These are phyloP conservation scores for Ophiorrhiza pumila DNA, from an alignment of 257 asterid genomes.

Conservation along the genomic window DNA sequence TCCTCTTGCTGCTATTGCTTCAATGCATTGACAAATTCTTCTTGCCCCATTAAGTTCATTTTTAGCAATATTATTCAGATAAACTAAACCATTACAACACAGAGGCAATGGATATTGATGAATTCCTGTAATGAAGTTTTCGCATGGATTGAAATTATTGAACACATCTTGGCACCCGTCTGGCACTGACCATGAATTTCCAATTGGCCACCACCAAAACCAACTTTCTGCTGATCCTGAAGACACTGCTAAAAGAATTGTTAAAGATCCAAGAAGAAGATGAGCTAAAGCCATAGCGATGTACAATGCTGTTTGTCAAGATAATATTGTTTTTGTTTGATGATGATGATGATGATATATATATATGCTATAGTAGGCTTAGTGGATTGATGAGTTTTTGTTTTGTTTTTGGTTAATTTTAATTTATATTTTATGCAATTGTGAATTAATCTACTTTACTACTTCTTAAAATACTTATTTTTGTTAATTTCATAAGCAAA, in stretches of 20 bases:
- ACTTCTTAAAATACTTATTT: no score
- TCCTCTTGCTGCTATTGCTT: conserved; percentile 9
- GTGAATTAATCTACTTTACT: no score
- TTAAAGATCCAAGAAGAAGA: background rate
- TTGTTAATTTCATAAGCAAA: no score
- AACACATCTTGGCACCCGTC: conserved; percentile 26
- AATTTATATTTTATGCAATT: no score
- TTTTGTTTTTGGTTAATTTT: background rate
- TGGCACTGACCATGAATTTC: background rate
- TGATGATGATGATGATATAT: no score
- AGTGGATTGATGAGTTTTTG: no score
- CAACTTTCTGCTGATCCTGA: background rate
- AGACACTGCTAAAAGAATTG: background rate
- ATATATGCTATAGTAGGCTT: no score
- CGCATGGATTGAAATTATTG: conserved; percentile 19
- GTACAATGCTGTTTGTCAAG: background rate
- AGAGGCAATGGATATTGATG: background rate
- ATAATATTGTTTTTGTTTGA: background rate
- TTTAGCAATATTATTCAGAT: conserved; percentile 20
- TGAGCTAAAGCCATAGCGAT: background rate
- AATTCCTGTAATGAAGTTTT: conserved; percentile 15
- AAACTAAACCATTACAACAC: conserved; percentile 21
- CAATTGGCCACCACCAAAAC: background rate
- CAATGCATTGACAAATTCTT: conserved; percentile 36
- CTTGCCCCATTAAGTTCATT: conserved; percentile 12